These are phyloP conservation scores for Dianthus caryophyllus DNA, from an alignment of 148 eudicot species.

Conservation along the genomic window DNA sequence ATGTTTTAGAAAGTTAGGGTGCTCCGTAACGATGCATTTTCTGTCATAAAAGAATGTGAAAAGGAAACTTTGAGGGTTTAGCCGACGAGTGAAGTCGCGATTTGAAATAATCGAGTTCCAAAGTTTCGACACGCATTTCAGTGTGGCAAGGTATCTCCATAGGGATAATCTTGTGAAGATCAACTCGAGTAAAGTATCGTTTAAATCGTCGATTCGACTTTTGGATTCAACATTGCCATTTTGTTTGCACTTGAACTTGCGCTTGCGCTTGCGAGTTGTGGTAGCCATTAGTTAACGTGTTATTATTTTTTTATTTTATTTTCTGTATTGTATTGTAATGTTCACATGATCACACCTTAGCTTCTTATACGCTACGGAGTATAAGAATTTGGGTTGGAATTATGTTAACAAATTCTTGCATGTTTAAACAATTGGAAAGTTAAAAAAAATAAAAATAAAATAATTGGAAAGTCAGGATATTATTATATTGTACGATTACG, in stretches of 20 bases:
- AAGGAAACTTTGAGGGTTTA: background rate
- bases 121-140: background rate
- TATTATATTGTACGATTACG: no score
- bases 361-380: no score
- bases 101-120: constrained; percentile 8
- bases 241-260: background rate
- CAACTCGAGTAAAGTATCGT: background rate
- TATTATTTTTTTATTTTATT: no score
- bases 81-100: background rate
- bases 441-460: no score
- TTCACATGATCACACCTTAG: no score
- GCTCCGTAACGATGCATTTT: background rate
- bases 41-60: background rate
- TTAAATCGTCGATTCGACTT: background rate
- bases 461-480: no score
- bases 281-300: no score
- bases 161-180: background rate
- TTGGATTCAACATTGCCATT: background rate
- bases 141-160: background rate
- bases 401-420: no score
- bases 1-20: background rate
- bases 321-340: no score
- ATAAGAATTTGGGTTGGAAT: no score
- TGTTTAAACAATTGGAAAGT: no score
- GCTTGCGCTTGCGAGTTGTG: no score